Evolutionary conservation across 2,329 filamentous ascomycete species (phyloP).

Genomic region (Mycosphaerelloides madeirae): DNA sequence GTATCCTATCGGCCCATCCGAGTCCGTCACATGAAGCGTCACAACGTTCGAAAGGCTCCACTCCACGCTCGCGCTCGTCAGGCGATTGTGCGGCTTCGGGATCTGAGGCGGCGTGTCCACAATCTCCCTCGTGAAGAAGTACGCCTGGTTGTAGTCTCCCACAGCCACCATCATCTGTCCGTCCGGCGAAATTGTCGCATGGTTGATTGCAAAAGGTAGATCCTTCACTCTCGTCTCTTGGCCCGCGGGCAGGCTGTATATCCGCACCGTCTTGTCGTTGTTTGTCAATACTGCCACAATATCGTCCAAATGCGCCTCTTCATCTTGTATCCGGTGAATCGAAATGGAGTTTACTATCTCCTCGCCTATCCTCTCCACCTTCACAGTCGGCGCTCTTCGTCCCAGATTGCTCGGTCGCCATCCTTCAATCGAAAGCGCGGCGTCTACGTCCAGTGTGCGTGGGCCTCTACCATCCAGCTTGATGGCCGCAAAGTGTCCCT

Average conservation of each 20-base stretch:
- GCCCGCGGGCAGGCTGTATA: constrained; percentile 70
- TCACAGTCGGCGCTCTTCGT: constrained; percentile 40
- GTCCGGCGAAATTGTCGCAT: constrained; percentile 88
- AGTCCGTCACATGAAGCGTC: constrained; percentile 37
- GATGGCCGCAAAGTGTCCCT: constrained; percentile 81
- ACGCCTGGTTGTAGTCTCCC: constrained; percentile 80
- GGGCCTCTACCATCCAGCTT: constrained; percentile 46
- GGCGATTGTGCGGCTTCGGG: constrained; percentile 35
- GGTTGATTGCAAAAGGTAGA: constrained; percentile 84
- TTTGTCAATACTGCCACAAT: constrained; percentile 75
- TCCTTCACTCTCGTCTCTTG: constrained; percentile 65
- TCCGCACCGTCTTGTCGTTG: constrained; percentile 82
- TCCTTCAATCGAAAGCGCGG: constrained; percentile 50
- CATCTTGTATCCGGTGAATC: constrained; percentile 55
- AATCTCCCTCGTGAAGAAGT: constrained; percentile 63
- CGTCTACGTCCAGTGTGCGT: constrained; percentile 51
- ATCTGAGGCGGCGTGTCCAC: constrained; percentile 31
- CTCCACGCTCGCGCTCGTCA: constrained; percentile 31
- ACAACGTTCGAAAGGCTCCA: constrained; percentile 42
- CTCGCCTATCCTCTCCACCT: constrained; percentile 56
- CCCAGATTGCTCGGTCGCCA: constrained; percentile 11
- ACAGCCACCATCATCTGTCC: constrained; percentile 76
- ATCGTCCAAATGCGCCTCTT: constrained; percentile 42
- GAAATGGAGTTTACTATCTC: constrained; percentile 65
- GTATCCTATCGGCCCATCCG: constrained; percentile 50